Evolutionary conservation across 768 basidiomycete species (phyloP).

Genomic region (Phanerochaete sordida): DNA sequence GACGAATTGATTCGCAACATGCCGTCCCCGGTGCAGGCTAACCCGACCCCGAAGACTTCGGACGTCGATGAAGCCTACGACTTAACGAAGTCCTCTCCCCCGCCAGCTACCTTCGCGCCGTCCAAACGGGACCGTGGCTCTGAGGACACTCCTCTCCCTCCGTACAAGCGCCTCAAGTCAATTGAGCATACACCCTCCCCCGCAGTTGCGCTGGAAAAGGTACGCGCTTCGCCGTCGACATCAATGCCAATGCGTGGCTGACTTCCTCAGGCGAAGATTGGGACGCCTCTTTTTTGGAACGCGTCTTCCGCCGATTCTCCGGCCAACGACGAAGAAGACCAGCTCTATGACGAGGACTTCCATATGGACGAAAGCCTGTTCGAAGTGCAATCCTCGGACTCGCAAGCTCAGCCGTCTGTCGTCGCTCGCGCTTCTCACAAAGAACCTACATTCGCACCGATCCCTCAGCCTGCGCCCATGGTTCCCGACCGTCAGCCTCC

Average conservation of each 20-base stretch:
- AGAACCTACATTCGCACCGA: background rate
- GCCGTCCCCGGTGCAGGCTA: background rate
- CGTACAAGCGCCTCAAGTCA: background rate
- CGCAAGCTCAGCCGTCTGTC: background rate
- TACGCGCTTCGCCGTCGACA: background rate
- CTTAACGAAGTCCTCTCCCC: background rate
- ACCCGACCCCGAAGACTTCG: background rate
- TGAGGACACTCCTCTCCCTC: background rate
- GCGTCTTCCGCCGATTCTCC: background rate
- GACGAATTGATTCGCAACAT: conserved; percentile 38
- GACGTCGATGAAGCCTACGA: background rate
- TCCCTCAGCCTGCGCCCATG: too few species aligned
- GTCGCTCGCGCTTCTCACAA: background rate
- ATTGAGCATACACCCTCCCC: background rate
- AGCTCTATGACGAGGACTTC: conserved; percentile 25
- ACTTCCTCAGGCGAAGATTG: background rate
- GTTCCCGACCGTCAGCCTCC: background rate
- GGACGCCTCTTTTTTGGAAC: background rate
- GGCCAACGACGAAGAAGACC: background rate
- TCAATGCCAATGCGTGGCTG: background rate
- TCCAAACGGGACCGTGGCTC: background rate
- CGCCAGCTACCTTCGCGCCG: background rate
- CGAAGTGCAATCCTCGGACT: conserved; percentile 17
- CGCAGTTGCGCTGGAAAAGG: background rate
- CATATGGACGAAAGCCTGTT: conserved; percentile 31